Percentiles rank a stretch among this genome's conserved stretches.
Conservation (phyloP, 768 basidiomycete genomes). For the Rhizopogon salebrosus region DNA sequence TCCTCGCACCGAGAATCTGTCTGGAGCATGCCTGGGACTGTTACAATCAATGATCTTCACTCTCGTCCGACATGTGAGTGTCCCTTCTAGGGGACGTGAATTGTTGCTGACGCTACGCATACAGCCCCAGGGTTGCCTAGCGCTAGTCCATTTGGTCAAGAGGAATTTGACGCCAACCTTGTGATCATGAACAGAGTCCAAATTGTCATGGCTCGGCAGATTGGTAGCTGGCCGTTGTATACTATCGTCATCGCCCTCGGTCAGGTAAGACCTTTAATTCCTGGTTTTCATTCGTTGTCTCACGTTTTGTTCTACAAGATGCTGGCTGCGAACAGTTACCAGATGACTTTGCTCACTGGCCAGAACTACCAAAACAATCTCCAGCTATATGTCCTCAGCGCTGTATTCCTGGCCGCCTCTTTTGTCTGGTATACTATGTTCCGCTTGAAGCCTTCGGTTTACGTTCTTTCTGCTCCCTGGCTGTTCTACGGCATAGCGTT, state of each 20-base stretch:
- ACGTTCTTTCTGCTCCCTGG: slow-evolving; percentile 84
- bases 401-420: slow-evolving; percentile 81
- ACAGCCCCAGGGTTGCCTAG: slow-evolving; percentile 42
- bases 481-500: slow-evolving; percentile 88
- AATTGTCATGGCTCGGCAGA: slow-evolving; percentile 74
- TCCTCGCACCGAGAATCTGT: slow-evolving; percentile 78
- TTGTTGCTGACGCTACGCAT: slow-evolving; percentile 1
- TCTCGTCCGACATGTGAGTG: slow-evolving; percentile 74
- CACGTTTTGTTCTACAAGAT: slow-evolving; percentile 38
- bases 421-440: slow-evolving; percentile 89
- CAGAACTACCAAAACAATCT: slow-evolving; percentile 76
- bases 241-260: slow-evolving; percentile 84
- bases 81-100: neutral
- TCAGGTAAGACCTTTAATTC: slow-evolving; percentile 42
- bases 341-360: slow-evolving; percentile 86
- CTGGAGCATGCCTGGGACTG: slow-evolving; percentile 65
- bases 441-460: slow-evolving; percentile 82
- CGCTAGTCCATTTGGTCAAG: slow-evolving; percentile 46
- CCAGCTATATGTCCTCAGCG: slow-evolving; percentile 88
- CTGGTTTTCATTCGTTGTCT: slow-evolving; percentile 1
- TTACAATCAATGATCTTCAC: slow-evolving; percentile 46
- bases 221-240: slow-evolving; percentile 88
- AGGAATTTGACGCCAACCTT: slow-evolving; percentile 50
- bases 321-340: slow-evolving; percentile 90
- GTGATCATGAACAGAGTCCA: slow-evolving; percentile 82